These are phyloP conservation scores for Penicillium sp. DNA, from an alignment of 2,329 filamentous ascomycete genomes.

Conservation along the genomic window DNA sequence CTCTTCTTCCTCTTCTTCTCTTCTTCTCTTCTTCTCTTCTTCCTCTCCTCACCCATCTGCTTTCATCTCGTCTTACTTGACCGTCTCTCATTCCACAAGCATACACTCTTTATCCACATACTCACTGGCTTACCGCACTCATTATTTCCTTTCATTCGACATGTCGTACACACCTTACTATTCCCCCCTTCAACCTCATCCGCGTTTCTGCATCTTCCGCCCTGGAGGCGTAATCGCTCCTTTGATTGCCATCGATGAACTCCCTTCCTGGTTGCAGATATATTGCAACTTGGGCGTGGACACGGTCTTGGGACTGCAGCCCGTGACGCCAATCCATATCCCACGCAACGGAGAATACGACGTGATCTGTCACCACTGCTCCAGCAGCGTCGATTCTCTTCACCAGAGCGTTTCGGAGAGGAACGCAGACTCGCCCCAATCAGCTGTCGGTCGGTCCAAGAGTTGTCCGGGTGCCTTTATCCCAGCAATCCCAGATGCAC, in stretches of 20 bases:
- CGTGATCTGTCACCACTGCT: constrained; percentile 32
- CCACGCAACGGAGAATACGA: constrained; percentile 33
- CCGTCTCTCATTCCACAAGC: constrained; percentile 1
- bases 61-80: constrained; percentile 3
- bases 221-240: constrained; percentile 35
- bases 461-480: constrained; percentile 3
- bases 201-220: constrained; percentile 40
- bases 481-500: neutral
- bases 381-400: constrained; percentile 18
- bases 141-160: neutral
- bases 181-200: constrained; percentile 21
- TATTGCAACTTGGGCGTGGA: constrained; percentile 22
- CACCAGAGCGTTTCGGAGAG: constrained; percentile 26
- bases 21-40: neutral
- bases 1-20: neutral
- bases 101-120: constrained; percentile 4
- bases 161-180: constrained; percentile 11
- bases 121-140: neutral
- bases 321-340: constrained; percentile 20
- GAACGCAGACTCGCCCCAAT: constrained; percentile 10
- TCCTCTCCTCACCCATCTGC: constrained; percentile 1
- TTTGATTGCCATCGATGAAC: constrained; percentile 43
- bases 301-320: constrained; percentile 22
- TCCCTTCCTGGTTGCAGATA: constrained; percentile 36
- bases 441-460: constrained; percentile 1